Evolutionary conservation across 108 stramenopile species (phyloP).

Genomic region (Nitzschia palea): DNA sequence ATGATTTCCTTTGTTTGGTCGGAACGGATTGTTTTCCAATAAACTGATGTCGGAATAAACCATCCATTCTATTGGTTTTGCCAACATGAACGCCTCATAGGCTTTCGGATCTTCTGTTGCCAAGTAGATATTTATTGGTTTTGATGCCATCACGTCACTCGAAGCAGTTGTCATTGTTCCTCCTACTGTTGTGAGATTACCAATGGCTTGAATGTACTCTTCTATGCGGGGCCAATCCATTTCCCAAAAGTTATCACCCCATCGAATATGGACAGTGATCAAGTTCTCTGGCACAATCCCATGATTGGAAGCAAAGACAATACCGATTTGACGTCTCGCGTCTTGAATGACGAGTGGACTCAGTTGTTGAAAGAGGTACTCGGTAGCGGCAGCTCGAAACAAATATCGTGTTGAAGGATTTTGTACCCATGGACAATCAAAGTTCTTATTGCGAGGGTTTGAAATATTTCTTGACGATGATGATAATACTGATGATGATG

Average conservation of each 20-base stretch:
- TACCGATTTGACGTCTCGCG: constrained; percentile 50
- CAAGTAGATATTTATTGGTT: constrained; percentile 48
- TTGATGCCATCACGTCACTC: background rate
- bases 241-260: constrained; percentile 71
- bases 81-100: constrained; percentile 35
- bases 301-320: constrained; percentile 28
- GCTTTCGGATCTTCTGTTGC: constrained; percentile 63
- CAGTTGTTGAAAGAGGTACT: constrained; percentile 50
- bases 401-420: background rate
- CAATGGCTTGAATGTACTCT: constrained; percentile 57
- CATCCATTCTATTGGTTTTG: constrained; percentile 34
- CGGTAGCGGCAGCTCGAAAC: constrained; percentile 41
- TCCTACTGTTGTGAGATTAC: background rate
- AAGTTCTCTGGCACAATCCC: constrained; percentile 37
- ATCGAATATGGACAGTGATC: constrained; percentile 64
- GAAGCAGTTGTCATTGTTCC: background rate
- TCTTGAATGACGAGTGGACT: constrained; percentile 54
- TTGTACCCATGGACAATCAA: constrained; percentile 8
- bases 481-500: background rate
- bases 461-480: constrained; percentile 6
- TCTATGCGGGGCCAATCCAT: constrained; percentile 49
- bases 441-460: constrained; percentile 19
- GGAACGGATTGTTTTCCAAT: constrained; percentile 41
- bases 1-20: constrained; percentile 47
- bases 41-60: constrained; percentile 48